Percentiles rank a stretch among this genome's conserved stretches.
These are phyloP conservation scores for Chalciporus piperatus DNA, from an alignment of 768 basidiomycete species.

Conservation along the genomic window DNA sequence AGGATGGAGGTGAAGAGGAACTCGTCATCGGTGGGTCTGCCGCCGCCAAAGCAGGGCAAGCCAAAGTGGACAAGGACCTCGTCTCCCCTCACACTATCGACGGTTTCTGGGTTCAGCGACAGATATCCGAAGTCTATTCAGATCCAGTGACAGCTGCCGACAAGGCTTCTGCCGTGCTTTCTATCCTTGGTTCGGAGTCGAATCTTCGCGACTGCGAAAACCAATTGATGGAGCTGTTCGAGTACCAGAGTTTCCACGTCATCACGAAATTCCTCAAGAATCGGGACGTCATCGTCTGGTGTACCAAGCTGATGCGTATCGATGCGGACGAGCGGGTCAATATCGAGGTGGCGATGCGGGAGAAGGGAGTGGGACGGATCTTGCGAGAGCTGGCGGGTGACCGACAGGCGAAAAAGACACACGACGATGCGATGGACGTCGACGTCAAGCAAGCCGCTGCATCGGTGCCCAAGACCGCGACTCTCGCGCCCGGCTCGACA, in stretches of 20 bases:
- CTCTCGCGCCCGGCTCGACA: slow-evolving; percentile 81
- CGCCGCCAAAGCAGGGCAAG: slow-evolving; percentile 42
- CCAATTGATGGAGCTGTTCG: slow-evolving; percentile 94
- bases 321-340: slow-evolving; percentile 87
- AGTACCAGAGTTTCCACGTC: slow-evolving; percentile 87
- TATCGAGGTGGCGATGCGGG: slow-evolving; percentile 96
- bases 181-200: slow-evolving; percentile 83
- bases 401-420: slow-evolving; percentile 53
- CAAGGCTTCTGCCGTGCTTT: slow-evolving; percentile 82
- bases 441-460: slow-evolving; percentile 51
- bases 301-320: slow-evolving; percentile 90
- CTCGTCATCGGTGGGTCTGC: slow-evolving; percentile 77
- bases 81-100: slow-evolving; percentile 91
- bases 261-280: slow-evolving; percentile 92
- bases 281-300: slow-evolving; percentile 96
- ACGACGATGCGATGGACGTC: slow-evolving; percentile 73
- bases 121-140: slow-evolving; percentile 85
- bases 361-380: slow-evolving; percentile 97
- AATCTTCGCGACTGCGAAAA: slow-evolving; percentile 92
- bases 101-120: slow-evolving; percentile 98
- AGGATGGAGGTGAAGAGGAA: slow-evolving; percentile 58
- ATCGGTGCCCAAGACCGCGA: slow-evolving; percentile 74
- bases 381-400: slow-evolving; percentile 84
- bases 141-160: slow-evolving; percentile 94
- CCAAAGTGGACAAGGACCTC: slow-evolving; percentile 68